A percentile compares a stretch with the other conserved stretches of the same genome.
phyloP scores from a whole-genome alignment of 805 yeast genomes.

The Candida argentea region DNA sequence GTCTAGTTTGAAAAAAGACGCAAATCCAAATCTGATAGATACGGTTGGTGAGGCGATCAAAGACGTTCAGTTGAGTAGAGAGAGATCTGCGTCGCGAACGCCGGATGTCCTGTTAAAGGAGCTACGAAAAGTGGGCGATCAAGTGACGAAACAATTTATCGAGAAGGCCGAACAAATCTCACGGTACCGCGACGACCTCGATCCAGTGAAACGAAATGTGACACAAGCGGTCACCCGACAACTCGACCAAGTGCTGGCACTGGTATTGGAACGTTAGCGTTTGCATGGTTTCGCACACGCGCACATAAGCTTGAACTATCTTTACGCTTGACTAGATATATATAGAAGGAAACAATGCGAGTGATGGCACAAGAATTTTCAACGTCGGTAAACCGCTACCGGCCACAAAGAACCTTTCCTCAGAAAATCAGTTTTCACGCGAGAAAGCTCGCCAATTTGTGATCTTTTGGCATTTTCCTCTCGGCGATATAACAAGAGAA shows the following conservation, averaged over 20 bases:
- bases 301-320: too few relatives aligned
- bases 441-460: too few relatives aligned
- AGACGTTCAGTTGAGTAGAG: not conserved
- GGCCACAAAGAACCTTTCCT: too few relatives aligned
- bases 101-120: constrained; percentile 6
- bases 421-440: too few relatives aligned
- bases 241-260: constrained; percentile 7
- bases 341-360: too few relatives aligned
- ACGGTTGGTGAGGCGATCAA: not conserved
- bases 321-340: too few relatives aligned
- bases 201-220: constrained; percentile 20
- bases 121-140: constrained; percentile 24
- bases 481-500: not conserved
- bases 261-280: too few relatives aligned
- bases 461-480: too few relatives aligned
- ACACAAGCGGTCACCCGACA: constrained; percentile 21
- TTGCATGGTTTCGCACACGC: too few relatives aligned
- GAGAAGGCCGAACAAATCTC: constrained; percentile 23
- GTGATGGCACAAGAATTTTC: too few relatives aligned
- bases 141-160: constrained; percentile 22
- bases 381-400: too few relatives aligned
- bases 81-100: not conserved
- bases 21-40: not conserved
- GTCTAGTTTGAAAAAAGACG: not conserved
- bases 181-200: constrained; percentile 9